phyloP scores from a whole-genome alignment of 2,329 filamentous ascomycete genomes.

The Cadophora sp. region DNA sequence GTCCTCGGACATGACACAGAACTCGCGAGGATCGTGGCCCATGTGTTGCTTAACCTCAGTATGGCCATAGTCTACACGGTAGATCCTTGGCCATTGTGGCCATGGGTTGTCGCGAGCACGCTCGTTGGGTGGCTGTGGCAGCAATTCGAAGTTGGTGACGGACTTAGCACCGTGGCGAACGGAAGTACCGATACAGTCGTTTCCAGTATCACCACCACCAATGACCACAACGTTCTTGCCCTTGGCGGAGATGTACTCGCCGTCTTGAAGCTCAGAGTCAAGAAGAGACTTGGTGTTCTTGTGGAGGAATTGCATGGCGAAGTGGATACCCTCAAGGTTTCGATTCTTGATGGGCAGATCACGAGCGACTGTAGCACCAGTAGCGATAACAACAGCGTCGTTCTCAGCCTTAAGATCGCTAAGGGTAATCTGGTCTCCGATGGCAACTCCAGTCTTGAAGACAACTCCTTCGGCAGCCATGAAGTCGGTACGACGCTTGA shows the following conservation, averaged over 20 bases:
- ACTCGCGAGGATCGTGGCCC: conserved; percentile 95
- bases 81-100: conserved; percentile 98
- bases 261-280: conserved; percentile 85
- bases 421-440: conserved; percentile 78
- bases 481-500: conserved; percentile 94
- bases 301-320: conserved; percentile 96
- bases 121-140: conserved; percentile 90
- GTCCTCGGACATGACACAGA: conserved; percentile 97
- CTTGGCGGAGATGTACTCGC: conserved; percentile 90
- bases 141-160: conserved; percentile 93
- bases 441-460: conserved; percentile 78
- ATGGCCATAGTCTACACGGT: conserved; percentile 98
- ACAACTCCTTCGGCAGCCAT: conserved; percentile 88
- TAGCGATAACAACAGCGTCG: conserved; percentile 89
- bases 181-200: conserved; percentile 97
- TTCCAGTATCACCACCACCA: conserved; percentile 96
- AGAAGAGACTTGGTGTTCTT: conserved; percentile 97
- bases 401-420: conserved; percentile 74
- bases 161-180: conserved; percentile 95
- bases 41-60: conserved; percentile 95
- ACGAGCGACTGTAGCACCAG: conserved; percentile 90
- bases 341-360: conserved; percentile 91
- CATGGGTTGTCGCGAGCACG: conserved; percentile 95
- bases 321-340: conserved; percentile 89
- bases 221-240: conserved; percentile 97